Evolutionary conservation across 768 basidiomycete genomes (phyloP).

Genomic region (Termitomyces sp.): DNA sequence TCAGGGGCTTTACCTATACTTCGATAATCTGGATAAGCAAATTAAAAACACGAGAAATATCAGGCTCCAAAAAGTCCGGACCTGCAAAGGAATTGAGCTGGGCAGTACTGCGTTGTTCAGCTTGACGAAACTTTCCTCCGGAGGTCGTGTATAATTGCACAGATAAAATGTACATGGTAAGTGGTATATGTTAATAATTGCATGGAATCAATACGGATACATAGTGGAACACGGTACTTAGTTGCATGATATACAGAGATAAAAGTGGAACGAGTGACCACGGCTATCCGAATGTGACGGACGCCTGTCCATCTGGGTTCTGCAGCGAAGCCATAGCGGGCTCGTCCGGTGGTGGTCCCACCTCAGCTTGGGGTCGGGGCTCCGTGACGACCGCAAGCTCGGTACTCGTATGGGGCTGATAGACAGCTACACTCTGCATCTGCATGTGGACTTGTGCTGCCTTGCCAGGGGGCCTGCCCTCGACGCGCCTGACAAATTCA

Average conservation of each 20-base stretch:
- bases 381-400: slow-evolving; percentile 6
- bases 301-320: slow-evolving; percentile 17
- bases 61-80: background rate
- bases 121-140: background rate
- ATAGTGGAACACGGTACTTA: background rate
- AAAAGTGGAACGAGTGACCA: background rate
- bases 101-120: background rate
- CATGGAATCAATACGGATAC: background rate
- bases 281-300: background rate
- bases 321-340: slow-evolving; percentile 25
- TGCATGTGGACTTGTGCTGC: slow-evolving; percentile 3
- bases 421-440: background rate
- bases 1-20: no score
- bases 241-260: background rate
- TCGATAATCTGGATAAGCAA: background rate
- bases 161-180: background rate
- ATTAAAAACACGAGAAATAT: background rate
- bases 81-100: no score
- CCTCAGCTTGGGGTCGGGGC: slow-evolving; percentile 8
- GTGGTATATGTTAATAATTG: background rate
- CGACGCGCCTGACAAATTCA: slow-evolving; percentile 60
- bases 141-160: background rate
- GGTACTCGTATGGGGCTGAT: background rate
- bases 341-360: slow-evolving; percentile 9
- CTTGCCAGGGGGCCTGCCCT: slow-evolving; percentile 39